A percentile compares a stretch with the other conserved stretches of the same genome.
Evolutionary conservation across 202 grass and related monocot species (phyloP).

Genomic region (Hordeum pubiflorum): DNA sequence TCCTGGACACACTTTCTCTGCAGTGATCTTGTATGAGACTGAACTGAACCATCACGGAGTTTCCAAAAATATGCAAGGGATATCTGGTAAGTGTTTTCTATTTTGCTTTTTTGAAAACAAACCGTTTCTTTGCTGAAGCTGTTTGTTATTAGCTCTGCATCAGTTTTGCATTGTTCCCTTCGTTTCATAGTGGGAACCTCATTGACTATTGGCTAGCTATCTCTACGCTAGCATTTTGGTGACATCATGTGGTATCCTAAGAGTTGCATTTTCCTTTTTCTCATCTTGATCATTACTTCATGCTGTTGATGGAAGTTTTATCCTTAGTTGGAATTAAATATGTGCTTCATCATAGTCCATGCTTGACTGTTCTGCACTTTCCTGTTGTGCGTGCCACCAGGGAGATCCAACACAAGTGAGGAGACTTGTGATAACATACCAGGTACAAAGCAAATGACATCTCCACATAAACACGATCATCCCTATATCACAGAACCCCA

Average conservation of each 20-base stretch:
- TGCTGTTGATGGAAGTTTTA: not conserved
- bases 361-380: not conserved
- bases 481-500: no score
- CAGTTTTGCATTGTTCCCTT: not conserved
- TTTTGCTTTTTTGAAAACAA: not conserved
- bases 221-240: not conserved
- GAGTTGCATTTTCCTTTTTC: not conserved
- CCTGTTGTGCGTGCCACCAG: not conserved
- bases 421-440: slow-evolving; percentile 38
- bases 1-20: slow-evolving; percentile 23
- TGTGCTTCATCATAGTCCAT: not conserved
- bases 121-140: not conserved
- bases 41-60: not conserved
- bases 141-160: not conserved
- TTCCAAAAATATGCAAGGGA: slow-evolving; percentile 19
- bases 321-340: not conserved
- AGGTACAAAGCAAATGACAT: not conserved
- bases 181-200: not conserved
- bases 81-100: slow-evolving; percentile 31
- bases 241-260: not conserved
- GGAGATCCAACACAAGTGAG: slow-evolving; percentile 23
- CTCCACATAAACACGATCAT: slow-evolving; percentile 14
- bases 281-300: not conserved
- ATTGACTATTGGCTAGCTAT: not conserved
- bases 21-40: slow-evolving; percentile 36